Base-by-base conservation (phyloP, 2,329 filamentous ascomycete genomes). In the Dryadomyces sulphureus region DNA sequence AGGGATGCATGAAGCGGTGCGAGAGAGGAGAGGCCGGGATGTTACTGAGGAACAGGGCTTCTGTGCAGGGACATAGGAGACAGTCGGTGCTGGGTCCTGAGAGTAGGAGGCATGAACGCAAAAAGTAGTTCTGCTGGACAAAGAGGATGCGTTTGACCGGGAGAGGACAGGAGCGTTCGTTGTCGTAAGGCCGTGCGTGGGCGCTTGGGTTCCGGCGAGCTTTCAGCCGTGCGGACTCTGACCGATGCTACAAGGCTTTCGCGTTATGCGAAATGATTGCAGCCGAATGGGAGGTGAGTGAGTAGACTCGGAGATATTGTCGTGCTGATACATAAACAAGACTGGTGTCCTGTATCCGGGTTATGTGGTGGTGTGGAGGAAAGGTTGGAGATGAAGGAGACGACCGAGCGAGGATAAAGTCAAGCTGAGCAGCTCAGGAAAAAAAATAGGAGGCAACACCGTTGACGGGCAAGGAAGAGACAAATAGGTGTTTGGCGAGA, bases 291-390 rank as follows among this genome's bases (percentile, higher is more conserved):
- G 86, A 77, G 81, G 81, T 72, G 82, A 80, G 81, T 90, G 82
- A 85, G 81, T 85, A 80, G 86, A 88, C 81, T 87, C 80, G 84
- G 84, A 79, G 79, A 77, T 77, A 62, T 74, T 65, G 80, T 84
- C 83, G 85, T 86, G 83, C 86, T 88, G 88, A 94, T 94, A 94
- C 88, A 94, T 94, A 93, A 84, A 94, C 87, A 83, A 53, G 71
- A 70, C 64, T 61, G 62, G 59, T 61, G 56, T 59, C 54, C 56
- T 61, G 62, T 61, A 55, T 56, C 41, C 32, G 42, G n/a, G n/a
- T 38, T 49, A 46, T 44, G 48, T 50, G 47, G 39, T 32, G 41
- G 38, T 40, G 17, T 43, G 9, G 36, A 22, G 21, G 25, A 34
- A 17, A 25, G 40, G 39, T 24, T 19, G 35, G 16, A 19, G 41